Conservation (phyloP, 371 early-diverging fungal species). For the Apophysomyces variabilis region DNA sequence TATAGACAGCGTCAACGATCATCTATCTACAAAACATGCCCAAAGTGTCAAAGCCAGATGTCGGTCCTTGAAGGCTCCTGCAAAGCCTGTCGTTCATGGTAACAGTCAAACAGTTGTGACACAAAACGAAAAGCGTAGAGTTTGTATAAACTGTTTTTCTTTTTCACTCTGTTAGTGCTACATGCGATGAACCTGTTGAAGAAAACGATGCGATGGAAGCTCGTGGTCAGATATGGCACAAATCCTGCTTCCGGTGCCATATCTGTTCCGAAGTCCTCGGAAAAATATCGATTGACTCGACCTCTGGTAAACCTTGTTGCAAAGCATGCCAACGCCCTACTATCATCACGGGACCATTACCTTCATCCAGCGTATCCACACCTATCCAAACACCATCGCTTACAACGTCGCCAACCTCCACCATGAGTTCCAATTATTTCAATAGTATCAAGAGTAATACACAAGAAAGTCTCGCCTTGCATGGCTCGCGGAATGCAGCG, state of each 20-base stretch:
- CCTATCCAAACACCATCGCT: not conserved
- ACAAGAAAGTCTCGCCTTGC: conserved; percentile 19
- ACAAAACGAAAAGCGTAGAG: not conserved
- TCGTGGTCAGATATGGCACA: conserved; percentile 55
- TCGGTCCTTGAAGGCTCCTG: not conserved
- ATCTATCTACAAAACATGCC: conserved; percentile 14
- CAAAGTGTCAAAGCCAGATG: conserved; percentile 23
- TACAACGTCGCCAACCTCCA: not conserved
- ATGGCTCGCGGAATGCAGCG: not conserved
- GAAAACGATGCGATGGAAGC: conserved; percentile 31
- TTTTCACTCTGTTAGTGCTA: conserved; percentile 28
- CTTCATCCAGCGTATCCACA: conserved; percentile 1
- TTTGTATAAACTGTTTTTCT: not conserved
- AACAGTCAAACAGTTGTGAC: not conserved
- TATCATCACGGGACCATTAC: not conserved
- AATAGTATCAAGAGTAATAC: conserved; percentile 2
- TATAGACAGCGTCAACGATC: not conserved
- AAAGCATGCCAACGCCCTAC: conserved; percentile 50
- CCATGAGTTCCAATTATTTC: not conserved
- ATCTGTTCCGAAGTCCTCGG: conserved; percentile 32
- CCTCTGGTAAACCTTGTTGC: conserved; percentile 65
- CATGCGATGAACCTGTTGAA: conserved; percentile 46
- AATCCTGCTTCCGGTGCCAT: conserved; percentile 55
- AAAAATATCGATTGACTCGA: conserved; percentile 61
- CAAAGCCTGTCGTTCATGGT: conserved; percentile 4